Conservation (phyloP, 2,329 filamentous ascomycete species). For the Neophaeococcomyces aloes region DNA sequence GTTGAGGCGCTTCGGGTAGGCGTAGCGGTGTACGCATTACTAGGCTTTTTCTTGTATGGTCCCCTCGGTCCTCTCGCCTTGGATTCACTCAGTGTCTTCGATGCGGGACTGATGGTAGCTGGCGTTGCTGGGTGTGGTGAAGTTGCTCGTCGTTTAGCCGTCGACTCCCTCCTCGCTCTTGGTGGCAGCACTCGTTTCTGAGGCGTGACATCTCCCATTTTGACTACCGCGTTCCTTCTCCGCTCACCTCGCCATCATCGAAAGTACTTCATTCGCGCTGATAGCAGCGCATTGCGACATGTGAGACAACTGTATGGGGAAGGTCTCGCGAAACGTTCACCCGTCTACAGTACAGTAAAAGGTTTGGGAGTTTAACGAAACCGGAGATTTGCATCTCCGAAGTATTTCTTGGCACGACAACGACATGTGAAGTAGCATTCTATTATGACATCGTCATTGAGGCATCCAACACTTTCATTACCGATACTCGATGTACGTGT, state of each 20-base stretch:
- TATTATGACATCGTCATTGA: no score
- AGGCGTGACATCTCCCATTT: slow-evolving; percentile 24
- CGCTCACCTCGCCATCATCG: neutral
- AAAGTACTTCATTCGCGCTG: neutral
- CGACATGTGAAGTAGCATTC: no score
- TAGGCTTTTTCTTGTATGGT: neutral
- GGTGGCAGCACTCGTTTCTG: slow-evolving; percentile 36
- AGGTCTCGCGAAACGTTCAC: no score
- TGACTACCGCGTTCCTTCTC: neutral
- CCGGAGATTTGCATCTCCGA: no score
- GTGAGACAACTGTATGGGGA: no score
- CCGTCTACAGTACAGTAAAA: no score
- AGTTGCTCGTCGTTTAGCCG: slow-evolving; percentile 31
- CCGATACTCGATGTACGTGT: no score
- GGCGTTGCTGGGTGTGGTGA: slow-evolving; percentile 22
- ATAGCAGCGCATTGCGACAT: neutral
- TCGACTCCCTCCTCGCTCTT: slow-evolving; percentile 35
- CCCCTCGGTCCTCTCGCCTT: slow-evolving; percentile 1
- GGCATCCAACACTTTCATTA: no score
- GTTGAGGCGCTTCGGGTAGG: slow-evolving; percentile 26
- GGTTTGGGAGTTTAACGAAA: no score
- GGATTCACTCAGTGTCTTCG: neutral
- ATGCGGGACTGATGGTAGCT: neutral
- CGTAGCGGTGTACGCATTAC: slow-evolving; percentile 8
- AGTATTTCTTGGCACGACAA: no score